These are phyloP conservation scores for Inga leiocalycina DNA, from an alignment of 306 rosid species.

Conservation along the genomic window DNA sequence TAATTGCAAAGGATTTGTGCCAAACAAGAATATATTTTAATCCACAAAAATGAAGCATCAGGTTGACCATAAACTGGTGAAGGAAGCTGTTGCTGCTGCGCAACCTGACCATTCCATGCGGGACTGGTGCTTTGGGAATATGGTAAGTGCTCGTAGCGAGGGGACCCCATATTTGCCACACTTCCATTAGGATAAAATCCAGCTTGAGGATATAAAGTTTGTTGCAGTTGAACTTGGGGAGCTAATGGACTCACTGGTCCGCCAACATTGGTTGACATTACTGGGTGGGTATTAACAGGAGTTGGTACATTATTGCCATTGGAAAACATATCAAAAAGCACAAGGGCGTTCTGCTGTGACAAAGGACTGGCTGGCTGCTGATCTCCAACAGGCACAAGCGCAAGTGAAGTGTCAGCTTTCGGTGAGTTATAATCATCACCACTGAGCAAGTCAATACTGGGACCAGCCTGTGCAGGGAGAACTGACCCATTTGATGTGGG, in stretches of 20 bases:
- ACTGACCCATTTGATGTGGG: constrained; percentile 54
- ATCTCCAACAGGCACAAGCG: constrained; percentile 86
- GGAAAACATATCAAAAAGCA: constrained; percentile 82
- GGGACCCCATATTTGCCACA: constrained; percentile 57
- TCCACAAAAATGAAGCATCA: constrained; percentile 30
- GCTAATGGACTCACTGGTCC: constrained; percentile 49
- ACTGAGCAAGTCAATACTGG: constrained; percentile 89
- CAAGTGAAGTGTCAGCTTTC: constrained; percentile 77
- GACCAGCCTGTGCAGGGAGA: constrained; percentile 50
- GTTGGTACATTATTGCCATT: constrained; percentile 49
- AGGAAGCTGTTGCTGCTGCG: constrained; percentile 63
- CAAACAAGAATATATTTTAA: constrained; percentile 20
- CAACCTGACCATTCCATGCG: constrained; percentile 80
- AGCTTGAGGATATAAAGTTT: constrained; percentile 62
- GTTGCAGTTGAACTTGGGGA: constrained; percentile 62
- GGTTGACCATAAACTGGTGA: constrained; percentile 70
- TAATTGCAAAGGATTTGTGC: constrained; percentile 34
- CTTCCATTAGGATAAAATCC: constrained; percentile 64
- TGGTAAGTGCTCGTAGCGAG: constrained; percentile 66
- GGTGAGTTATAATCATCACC: constrained; percentile 91
- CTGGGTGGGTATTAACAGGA: constrained; percentile 51
- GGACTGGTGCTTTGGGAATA: constrained; percentile 61
- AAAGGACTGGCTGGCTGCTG: constrained; percentile 60
- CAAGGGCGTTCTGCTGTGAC: constrained; percentile 83
- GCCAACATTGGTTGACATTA: constrained; percentile 45